These are phyloP conservation scores for Xanthoparmelia taractica DNA, from an alignment of 495 filamentous ascomycete species.

Conservation along the genomic window DNA sequence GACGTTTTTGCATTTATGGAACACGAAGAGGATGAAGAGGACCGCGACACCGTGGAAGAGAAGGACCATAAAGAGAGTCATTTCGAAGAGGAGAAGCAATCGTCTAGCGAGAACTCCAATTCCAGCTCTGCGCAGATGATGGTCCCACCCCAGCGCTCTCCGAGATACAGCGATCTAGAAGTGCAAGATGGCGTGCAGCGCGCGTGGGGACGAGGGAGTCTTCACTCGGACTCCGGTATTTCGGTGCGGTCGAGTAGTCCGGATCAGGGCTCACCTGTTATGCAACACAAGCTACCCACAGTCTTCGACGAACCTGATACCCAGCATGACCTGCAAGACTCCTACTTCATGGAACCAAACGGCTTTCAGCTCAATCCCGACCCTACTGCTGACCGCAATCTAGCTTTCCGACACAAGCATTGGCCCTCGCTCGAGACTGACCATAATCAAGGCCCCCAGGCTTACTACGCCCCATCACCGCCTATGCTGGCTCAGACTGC, in stretches of 20 bases:
- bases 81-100: slow-evolving; percentile 10
- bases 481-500: slow-evolving; percentile 1
- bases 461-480: slow-evolving; percentile 18
- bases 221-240: slow-evolving; percentile 27
- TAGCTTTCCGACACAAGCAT: slow-evolving; percentile 14
- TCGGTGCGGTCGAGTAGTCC: slow-evolving; percentile 25
- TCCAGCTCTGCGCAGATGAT: slow-evolving; percentile 13
- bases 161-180: slow-evolving; percentile 26
- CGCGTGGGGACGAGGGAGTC: slow-evolving; percentile 17
- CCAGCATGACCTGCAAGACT: slow-evolving; percentile 1
- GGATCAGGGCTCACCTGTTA: slow-evolving; percentile 23
- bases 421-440: slow-evolving; percentile 15
- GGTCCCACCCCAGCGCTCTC: slow-evolving; percentile 13
- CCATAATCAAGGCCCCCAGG: slow-evolving; percentile 18
- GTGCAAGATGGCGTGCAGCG: slow-evolving; percentile 21
- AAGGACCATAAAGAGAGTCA: slow-evolving; percentile 12
- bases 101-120: slow-evolving; percentile 1
- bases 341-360: slow-evolving; percentile 4
- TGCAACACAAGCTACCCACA: slow-evolving; percentile 25
- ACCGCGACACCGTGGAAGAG: slow-evolving; percentile 8
- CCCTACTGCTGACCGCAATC: slow-evolving; percentile 1
- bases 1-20: slow-evolving; percentile 28
- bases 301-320: slow-evolving; percentile 12
- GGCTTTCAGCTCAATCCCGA: slow-evolving; percentile 5
- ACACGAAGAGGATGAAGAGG: slow-evolving; percentile 13